These are phyloP conservation scores for Paramecium sexaurelia DNA, from an alignment of 73 alveolate genomes.

Conservation along the genomic window DNA sequence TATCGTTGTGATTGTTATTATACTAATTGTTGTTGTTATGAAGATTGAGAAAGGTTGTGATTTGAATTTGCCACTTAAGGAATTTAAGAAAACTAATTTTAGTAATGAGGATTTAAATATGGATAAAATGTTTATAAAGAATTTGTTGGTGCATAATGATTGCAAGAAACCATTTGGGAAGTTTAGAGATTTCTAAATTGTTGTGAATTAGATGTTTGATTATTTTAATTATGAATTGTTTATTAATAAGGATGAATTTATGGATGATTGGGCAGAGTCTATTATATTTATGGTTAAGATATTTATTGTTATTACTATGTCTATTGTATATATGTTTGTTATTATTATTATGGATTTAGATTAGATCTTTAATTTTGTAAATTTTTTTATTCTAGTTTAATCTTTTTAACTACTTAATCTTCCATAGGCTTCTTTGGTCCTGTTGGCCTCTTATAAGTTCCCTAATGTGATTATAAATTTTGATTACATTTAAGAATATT, in stretches of 20 bases:
- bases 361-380: neutral
- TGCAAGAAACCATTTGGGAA: neutral
- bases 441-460: neutral
- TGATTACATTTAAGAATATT: neutral
- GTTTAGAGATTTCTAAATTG: neutral
- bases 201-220: neutral
- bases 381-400: neutral
- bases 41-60: neutral
- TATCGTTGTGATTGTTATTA: neutral
- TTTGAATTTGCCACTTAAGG: neutral
- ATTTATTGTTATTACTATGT: neutral
- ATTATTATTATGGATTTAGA: neutral
- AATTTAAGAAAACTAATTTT: neutral
- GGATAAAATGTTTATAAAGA: neutral
- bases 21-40: neutral
- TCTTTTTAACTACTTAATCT: neutral
- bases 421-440: neutral
- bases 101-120: neutral
- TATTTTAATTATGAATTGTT: neutral
- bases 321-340: too few relatives aligned
- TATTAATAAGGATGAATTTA: neutral
- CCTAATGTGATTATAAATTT: neutral
- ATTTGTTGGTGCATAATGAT: neutral
- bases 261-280: neutral
- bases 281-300: neutral